Conservation (phyloP, 768 basidiomycete genomes). For the Clathrus columnatus region DNA sequence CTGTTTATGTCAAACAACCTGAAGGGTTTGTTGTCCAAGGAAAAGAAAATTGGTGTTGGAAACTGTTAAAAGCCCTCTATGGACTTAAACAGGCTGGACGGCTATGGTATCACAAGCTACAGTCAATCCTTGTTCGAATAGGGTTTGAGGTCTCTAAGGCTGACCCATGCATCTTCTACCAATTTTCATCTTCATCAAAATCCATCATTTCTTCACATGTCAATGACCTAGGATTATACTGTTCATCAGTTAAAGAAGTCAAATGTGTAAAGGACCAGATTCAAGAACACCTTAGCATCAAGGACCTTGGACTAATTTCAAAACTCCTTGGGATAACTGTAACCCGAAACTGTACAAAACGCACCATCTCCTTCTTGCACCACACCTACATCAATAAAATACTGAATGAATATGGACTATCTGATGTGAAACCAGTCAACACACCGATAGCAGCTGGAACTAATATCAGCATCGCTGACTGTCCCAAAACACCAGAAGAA, state of each 20-base stretch:
- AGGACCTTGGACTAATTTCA: background rate
- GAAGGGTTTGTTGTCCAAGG: slow-evolving; percentile 18
- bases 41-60: slow-evolving; percentile 13
- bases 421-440: slow-evolving; percentile 10
- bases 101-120: slow-evolving; percentile 28
- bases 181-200: slow-evolving; percentile 5
- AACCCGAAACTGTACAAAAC: background rate
- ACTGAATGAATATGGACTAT: slow-evolving; percentile 13
- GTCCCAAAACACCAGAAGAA: slow-evolving; percentile 1
- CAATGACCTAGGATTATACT: slow-evolving; percentile 22
- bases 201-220: slow-evolving; percentile 28
- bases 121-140: slow-evolving; percentile 20
- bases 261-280: slow-evolving; percentile 23
- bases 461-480: slow-evolving; percentile 5
- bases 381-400: slow-evolving; percentile 7
- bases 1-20: slow-evolving; percentile 28
- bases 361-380: slow-evolving; percentile 3
- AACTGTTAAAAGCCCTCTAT: slow-evolving; percentile 23
- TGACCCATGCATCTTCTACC: slow-evolving; percentile 29
- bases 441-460: slow-evolving; percentile 17
- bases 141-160: slow-evolving; percentile 23
- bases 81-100: slow-evolving; percentile 29
- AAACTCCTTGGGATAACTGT: slow-evolving; percentile 4
- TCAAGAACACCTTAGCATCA: background rate
- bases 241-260: slow-evolving; percentile 10